Base-by-base conservation (phyloP, 2,329 filamentous ascomycete genomes). In the Epichloe scottii region DNA sequence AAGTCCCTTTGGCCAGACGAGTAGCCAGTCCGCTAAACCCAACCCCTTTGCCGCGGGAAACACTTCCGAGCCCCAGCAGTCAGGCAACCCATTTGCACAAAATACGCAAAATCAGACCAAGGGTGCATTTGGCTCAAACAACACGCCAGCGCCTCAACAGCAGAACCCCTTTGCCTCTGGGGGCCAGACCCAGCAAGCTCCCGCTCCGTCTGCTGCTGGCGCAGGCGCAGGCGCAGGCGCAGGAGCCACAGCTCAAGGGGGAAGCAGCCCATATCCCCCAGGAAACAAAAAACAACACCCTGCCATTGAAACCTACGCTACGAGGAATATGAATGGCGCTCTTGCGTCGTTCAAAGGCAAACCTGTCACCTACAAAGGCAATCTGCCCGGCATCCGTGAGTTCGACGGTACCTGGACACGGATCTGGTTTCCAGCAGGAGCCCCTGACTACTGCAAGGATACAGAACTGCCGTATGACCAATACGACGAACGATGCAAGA, bases 391-490 rank as follows among this genome's bases (percentile, higher is more conserved):
- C 49, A 70, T 72, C 57, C 73, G 56, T 54, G 76, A 66, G 21
- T 67, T 69, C 38, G 76, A 82, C 57, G 77, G 79, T 35, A 74
- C 67, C 0, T 79, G 77, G 70, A 72, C 77, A 48, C 81, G 78
- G 56, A 82, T 91, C 46, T 87, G 84, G 76, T 89, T 87, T 62
- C 84, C 85, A 0, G 71, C 82, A 44, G 88, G 87, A 0, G 75
- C 84, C 21, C 86, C 84, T 1, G 65, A 66, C 6, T 81, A 81
- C 54, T 79, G 78, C 48, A 75, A 75, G 55, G 78, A 84, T 55
- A 84, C 84, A 8, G 81, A 87, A 62, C 66, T 78, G 2, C 74
- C 74, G 0, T 65, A 71, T 2, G 75, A 78, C 6, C 54, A 62
- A 38, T 87, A 87, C 55, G 75, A 79, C 19, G 74, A 81, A 2